Percentiles rank a stretch among this genome's conserved stretches.
These are phyloP conservation scores for Talinum fruticosum DNA, from an alignment of 148 eudicot genomes.

Conservation along the genomic window DNA sequence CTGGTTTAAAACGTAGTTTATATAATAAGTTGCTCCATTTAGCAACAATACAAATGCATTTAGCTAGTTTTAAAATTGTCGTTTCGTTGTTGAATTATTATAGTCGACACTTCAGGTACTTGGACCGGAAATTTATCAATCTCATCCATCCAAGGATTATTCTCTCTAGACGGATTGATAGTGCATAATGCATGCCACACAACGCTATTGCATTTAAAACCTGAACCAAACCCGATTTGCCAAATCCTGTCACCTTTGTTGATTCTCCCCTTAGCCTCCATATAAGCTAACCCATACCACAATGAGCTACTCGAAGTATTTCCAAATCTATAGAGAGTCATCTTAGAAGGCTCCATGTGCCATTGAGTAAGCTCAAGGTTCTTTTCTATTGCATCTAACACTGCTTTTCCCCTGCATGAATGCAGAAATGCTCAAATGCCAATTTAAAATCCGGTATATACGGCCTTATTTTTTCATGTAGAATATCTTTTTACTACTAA, in stretches of 20 bases:
- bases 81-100: not conserved
- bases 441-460: slow-evolving; percentile 32
- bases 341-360: slow-evolving; percentile 32
- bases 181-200: slow-evolving; percentile 24
- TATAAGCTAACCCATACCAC: slow-evolving; percentile 33
- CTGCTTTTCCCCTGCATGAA: slow-evolving; percentile 31
- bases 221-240: slow-evolving; percentile 37
- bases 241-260: slow-evolving; percentile 26
- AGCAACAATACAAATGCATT: no score
- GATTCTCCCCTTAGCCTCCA: slow-evolving; percentile 27
- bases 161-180: slow-evolving; percentile 14
- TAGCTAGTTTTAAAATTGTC: not conserved
- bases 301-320: slow-evolving; percentile 35
- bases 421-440: slow-evolving; percentile 32
- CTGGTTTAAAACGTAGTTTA: no score
- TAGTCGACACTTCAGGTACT: slow-evolving; percentile 20
- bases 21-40: no score
- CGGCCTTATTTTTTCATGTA: slow-evolving; percentile 15
- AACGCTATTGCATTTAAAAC: slow-evolving; percentile 33
- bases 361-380: slow-evolving; percentile 15
- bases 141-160: slow-evolving; percentile 30
- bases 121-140: slow-evolving; percentile 21
- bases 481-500: slow-evolving; percentile 17
- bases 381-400: slow-evolving; percentile 30
- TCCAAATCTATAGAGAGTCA: slow-evolving; percentile 30